A percentile compares a stretch with the other conserved stretches of the same genome.
phyloP scores from a whole-genome alignment of 2,329 filamentous ascomycete genomes.

The Teratosphaeria epicoccoides region DNA sequence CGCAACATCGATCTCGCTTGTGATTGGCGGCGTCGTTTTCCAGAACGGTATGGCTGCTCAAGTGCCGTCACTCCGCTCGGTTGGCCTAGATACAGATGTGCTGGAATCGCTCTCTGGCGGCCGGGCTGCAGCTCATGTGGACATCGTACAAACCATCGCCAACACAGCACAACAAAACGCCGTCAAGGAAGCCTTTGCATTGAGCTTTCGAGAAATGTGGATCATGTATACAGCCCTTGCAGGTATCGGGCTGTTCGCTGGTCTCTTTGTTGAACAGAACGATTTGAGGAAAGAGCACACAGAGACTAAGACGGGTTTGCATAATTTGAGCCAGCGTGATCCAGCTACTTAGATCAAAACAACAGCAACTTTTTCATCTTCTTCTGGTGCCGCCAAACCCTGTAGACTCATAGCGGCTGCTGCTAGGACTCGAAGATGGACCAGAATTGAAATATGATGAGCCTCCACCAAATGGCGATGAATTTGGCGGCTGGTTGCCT shows the following conservation, averaged over 20 bases:
- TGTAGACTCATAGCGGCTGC: slow-evolving; percentile 24
- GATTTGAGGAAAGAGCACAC: slow-evolving; percentile 40
- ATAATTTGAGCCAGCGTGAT: slow-evolving; percentile 8
- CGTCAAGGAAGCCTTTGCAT: slow-evolving; percentile 38
- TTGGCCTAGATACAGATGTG: slow-evolving; percentile 18
- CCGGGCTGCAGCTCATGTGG: slow-evolving; percentile 39
- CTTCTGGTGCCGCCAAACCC: slow-evolving; percentile 27
- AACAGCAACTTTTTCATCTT: slow-evolving; percentile 8
- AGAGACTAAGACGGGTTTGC: slow-evolving; percentile 40
- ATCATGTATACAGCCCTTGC: slow-evolving; percentile 38
- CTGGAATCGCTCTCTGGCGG: slow-evolving; percentile 30
- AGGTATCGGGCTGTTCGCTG: slow-evolving; percentile 32
- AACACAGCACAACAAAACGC: slow-evolving; percentile 30
- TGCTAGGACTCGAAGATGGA: slow-evolving; percentile 12
- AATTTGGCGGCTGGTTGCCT: not conserved
- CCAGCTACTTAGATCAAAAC: not conserved
- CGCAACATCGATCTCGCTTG: slow-evolving; percentile 37
- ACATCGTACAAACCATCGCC: slow-evolving; percentile 30
- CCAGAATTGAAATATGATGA: slow-evolving; percentile 8
- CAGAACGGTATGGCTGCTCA: slow-evolving; percentile 32
- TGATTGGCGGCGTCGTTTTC: slow-evolving; percentile 42
- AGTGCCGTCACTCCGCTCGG: slow-evolving; percentile 3
- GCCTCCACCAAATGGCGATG: slow-evolving; percentile 2
- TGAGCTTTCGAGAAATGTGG: slow-evolving; percentile 41
- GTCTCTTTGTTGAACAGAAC: slow-evolving; percentile 35